A percentile compares a stretch with the other conserved stretches of the same genome.
phyloP scores from a whole-genome alignment of 1,284 basidiomycete species.

The Uromyces viciae-fabae region DNA sequence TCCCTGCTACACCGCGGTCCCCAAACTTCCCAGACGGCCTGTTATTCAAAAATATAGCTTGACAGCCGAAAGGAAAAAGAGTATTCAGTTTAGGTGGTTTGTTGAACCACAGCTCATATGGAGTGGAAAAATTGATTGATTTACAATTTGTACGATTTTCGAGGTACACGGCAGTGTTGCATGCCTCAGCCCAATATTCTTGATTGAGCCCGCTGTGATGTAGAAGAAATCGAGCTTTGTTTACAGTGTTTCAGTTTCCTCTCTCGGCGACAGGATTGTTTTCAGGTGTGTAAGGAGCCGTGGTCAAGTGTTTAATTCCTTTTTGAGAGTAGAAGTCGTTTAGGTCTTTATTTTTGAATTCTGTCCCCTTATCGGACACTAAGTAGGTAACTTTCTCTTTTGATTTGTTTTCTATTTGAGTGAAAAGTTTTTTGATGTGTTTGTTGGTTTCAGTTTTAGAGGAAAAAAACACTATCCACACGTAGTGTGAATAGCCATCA shows the following conservation, averaged over 20 bases:
- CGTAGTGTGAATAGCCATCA: neutral
- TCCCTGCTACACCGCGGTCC: neutral
- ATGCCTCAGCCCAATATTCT: neutral
- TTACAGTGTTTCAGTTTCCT: slow-evolving; percentile 51
- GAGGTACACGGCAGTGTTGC: slow-evolving; percentile 7
- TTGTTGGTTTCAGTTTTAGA: neutral
- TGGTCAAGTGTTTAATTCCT: slow-evolving; percentile 54
- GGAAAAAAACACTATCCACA: neutral
- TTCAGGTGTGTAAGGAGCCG: slow-evolving; percentile 55
- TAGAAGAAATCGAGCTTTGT: slow-evolving; percentile 52
- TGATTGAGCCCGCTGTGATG: slow-evolving; percentile 37
- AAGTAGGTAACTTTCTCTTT: neutral
- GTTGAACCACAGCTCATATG: neutral
- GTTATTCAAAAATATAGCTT: neutral
- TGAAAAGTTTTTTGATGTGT: neutral
- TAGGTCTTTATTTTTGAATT: slow-evolving; percentile 47
- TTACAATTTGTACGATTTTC: neutral
- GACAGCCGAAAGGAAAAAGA: neutral
- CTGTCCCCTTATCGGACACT: neutral
- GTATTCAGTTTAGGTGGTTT: neutral
- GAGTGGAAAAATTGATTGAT: neutral
- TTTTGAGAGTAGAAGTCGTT: slow-evolving; percentile 48
- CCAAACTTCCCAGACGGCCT: neutral
- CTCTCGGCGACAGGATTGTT: slow-evolving; percentile 54
- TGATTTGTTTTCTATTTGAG: neutral